These are phyloP conservation scores for Ophiostoma ips DNA, from an alignment of 2,329 filamentous ascomycete species.

Conservation along the genomic window DNA sequence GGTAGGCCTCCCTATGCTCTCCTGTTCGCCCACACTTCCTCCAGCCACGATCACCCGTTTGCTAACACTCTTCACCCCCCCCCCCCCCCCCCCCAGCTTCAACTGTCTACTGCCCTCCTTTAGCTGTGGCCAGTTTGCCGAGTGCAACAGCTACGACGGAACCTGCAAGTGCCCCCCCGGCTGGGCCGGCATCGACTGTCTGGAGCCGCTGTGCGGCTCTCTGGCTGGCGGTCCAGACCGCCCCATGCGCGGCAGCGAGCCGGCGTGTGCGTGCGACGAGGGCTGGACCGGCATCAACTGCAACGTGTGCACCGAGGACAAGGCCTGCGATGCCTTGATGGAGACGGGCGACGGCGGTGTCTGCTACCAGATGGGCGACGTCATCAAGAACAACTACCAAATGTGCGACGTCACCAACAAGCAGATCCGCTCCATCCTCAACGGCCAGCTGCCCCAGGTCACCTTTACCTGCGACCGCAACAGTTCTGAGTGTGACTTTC, in stretches of 20 bases:
- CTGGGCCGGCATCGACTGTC: slow-evolving; percentile 88
- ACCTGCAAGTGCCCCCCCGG: slow-evolving; percentile 87
- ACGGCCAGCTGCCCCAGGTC: slow-evolving; percentile 75
- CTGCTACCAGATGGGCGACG: slow-evolving; percentile 82
- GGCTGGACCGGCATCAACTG: slow-evolving; percentile 97
- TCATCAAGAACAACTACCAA: slow-evolving; percentile 90
- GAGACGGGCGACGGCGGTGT: slow-evolving; percentile 68
- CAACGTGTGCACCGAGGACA: slow-evolving; percentile 77
- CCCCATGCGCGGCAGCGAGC: slow-evolving; percentile 49
- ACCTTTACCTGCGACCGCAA: slow-evolving; percentile 82
- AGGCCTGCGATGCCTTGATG: slow-evolving; percentile 80
- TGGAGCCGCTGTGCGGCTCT: slow-evolving; percentile 81
- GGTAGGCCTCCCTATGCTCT: too few relatives aligned
- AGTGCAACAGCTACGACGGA: slow-evolving; percentile 79
- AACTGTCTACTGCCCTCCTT: slow-evolving; percentile 94
- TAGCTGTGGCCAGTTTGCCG: slow-evolving; percentile 77
- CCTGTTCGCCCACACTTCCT: too few relatives aligned
- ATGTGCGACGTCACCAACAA: slow-evolving; percentile 95
- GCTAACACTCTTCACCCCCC: neutral
- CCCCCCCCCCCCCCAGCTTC: slow-evolving; percentile 47
- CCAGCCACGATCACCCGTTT: neutral
- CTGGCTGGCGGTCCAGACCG: slow-evolving; percentile 69
- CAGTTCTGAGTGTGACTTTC: slow-evolving; percentile 73
- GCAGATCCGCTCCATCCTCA: slow-evolving; percentile 79
- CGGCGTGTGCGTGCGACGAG: slow-evolving; percentile 69